Conservation (phyloP, 192 early-diverging fungal genomes). For the Piromyces sp. region DNA sequence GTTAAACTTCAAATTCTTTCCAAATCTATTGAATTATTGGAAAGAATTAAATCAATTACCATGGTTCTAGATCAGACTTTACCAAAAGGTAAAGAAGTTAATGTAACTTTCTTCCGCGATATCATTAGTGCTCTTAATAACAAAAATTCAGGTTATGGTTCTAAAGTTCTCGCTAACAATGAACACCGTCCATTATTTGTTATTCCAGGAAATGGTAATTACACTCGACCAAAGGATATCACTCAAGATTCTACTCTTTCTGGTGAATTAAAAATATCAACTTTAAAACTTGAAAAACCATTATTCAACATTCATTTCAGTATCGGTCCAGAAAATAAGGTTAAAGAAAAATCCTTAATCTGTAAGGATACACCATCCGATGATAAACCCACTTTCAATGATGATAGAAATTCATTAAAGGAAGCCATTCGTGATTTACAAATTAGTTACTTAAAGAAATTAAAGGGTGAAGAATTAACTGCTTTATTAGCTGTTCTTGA, state of each 20-base stretch:
- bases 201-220: neutral
- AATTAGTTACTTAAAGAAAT: conserved; percentile 65
- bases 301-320: neutral
- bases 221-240: neutral
- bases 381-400: conserved; percentile 4
- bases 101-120: conserved; percentile 18
- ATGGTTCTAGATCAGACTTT: conserved; percentile 45
- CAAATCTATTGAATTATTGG: conserved; percentile 45
- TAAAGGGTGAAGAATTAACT: conserved; percentile 34
- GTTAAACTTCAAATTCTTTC: conserved; percentile 64
- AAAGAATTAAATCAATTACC: conserved; percentile 46
- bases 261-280: neutral
- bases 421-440: conserved; percentile 64
- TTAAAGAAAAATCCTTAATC: neutral
- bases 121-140: conserved; percentile 35
- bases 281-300: neutral
- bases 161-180: neutral
- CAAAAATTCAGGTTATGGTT: conserved; percentile 12
- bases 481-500: conserved; percentile 42
- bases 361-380: neutral
- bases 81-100: conserved; percentile 11
- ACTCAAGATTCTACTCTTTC: neutral
- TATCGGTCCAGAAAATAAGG: neutral
- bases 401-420: conserved; percentile 28
- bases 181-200: conserved; percentile 1